Conservation (phyloP, 805 yeast species). For the Candida chauliodis region DNA sequence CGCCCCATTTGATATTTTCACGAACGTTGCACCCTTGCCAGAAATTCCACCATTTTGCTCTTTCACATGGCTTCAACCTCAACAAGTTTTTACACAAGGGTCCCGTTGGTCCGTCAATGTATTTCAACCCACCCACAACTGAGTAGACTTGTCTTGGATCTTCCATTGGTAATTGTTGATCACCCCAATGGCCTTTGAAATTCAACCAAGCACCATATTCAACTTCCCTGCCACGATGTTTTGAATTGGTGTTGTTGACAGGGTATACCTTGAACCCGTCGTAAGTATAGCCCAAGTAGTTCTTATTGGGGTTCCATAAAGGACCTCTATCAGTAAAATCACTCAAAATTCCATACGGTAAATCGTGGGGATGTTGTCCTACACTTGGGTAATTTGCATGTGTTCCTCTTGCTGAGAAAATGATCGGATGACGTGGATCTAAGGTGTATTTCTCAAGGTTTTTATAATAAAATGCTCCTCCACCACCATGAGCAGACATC, state of each 20-base stretch:
- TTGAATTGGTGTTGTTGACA: constrained; percentile 38
- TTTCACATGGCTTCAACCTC: constrained; percentile 72
- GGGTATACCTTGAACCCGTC: constrained; percentile 55
- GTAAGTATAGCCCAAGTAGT: constrained; percentile 76
- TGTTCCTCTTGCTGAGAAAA: constrained; percentile 91
- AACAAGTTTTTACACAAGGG: constrained; percentile 76
- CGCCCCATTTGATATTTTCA: constrained; percentile 70
- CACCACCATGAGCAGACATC: constrained; percentile 99
- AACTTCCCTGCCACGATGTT: constrained; percentile 50
- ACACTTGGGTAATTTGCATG: constrained; percentile 96
- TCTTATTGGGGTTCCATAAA: constrained; percentile 87
- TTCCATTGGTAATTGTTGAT: constrained; percentile 54
- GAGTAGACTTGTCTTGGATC: constrained; percentile 87
- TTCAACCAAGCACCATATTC: constrained; percentile 73
- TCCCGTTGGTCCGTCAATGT: constrained; percentile 91
- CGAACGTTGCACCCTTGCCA: constrained; percentile 80
- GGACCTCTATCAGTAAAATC: constrained; percentile 96
- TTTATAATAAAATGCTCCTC: constrained; percentile 79
- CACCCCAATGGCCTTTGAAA: constrained; percentile 89
- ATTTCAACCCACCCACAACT: constrained; percentile 79
- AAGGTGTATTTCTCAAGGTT: constrained; percentile 63
- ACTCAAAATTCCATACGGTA: constrained; percentile 84
- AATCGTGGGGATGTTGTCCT: constrained; percentile 93
- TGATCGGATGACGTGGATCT: constrained; percentile 55
- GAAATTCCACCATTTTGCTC: constrained; percentile 90